These are phyloP conservation scores for Candida nanaspora DNA, from an alignment of 805 yeast species.

Conservation along the genomic window DNA sequence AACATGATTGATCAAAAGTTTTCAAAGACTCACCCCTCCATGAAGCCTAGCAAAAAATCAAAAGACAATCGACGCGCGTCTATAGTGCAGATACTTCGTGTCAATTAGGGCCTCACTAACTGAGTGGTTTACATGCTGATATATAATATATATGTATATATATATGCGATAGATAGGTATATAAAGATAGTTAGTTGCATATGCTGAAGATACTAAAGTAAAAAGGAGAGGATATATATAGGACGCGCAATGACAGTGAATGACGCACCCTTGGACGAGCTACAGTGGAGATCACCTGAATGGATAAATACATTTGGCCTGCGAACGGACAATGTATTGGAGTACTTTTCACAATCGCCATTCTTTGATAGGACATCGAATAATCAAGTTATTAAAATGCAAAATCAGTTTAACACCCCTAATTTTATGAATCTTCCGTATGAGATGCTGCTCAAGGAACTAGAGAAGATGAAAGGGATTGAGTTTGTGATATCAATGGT, in stretches of 20 bases:
- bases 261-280: conserved; percentile 59
- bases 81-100: too few relatives aligned
- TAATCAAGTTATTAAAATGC: conserved; percentile 94
- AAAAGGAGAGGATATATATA: not conserved
- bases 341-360: conserved; percentile 90
- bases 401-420: conserved; percentile 66
- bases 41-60: too few relatives aligned
- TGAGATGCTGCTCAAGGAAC: conserved; percentile 34
- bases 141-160: too few relatives aligned
- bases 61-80: too few relatives aligned
- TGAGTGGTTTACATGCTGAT: too few relatives aligned
- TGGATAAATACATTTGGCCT: conserved; percentile 90
- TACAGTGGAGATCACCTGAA: conserved; percentile 97
- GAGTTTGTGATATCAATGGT: conserved; percentile 74
- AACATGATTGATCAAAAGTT: too few relatives aligned
- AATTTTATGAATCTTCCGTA: conserved; percentile 28
- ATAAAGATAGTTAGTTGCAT: too few relatives aligned
- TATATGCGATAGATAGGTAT: too few relatives aligned
- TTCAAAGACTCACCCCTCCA: too few relatives aligned
- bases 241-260: conserved; percentile 5
- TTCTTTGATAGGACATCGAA: conserved; percentile 91
- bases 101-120: too few relatives aligned
- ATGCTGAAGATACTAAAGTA: not conserved
- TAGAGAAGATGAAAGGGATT: conserved; percentile 73
- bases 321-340: conserved; percentile 83